Evolutionary conservation across 257 asterid species (phyloP).

Genomic region (Nicotiana knightiana): DNA sequence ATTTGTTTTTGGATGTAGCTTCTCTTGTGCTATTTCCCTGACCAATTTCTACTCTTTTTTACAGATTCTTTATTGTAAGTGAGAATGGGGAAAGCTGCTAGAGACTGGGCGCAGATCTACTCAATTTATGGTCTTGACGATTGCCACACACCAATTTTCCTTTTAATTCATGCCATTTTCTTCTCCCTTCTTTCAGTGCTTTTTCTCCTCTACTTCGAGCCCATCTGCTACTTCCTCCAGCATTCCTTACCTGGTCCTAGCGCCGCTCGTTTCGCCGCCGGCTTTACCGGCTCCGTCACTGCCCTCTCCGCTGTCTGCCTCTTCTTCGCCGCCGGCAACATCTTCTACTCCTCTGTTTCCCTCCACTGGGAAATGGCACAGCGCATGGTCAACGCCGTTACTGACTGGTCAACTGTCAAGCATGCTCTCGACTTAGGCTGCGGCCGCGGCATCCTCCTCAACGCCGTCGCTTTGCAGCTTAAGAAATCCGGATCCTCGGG

Average conservation of each 20-base stretch:
- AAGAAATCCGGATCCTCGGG: slow-evolving; percentile 91
- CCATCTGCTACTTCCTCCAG: slow-evolving; percentile 47
- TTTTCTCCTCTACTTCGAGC: slow-evolving; percentile 78
- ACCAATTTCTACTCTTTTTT: slow-evolving; percentile 19
- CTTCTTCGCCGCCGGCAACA: slow-evolving; percentile 70
- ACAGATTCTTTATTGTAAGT: slow-evolving; percentile 22
- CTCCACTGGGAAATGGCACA: slow-evolving; percentile 96
- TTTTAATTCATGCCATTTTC: slow-evolving; percentile 53
- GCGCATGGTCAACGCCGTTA: slow-evolving; percentile 68
- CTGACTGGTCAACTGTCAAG: slow-evolving; percentile 85
- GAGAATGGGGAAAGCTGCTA: slow-evolving; percentile 56
- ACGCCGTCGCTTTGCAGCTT: slow-evolving; percentile 88
- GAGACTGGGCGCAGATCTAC: slow-evolving; percentile 98
- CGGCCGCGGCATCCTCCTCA: slow-evolving; percentile 85
- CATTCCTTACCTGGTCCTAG: slow-evolving; percentile 60
- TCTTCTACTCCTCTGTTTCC: slow-evolving; percentile 79
- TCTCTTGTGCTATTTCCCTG: too few relatives aligned
- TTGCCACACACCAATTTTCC: slow-evolving; percentile 80
- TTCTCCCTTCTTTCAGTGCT: slow-evolving; percentile 56
- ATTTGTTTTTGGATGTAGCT: neutral
- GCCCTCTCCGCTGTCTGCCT: slow-evolving; percentile 87
- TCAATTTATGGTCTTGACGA: slow-evolving; percentile 89
- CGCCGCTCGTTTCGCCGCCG: slow-evolving; percentile 71
- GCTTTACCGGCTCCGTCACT: slow-evolving; percentile 81
- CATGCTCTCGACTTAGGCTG: slow-evolving; percentile 93